phyloP scores from a whole-genome alignment of 1,284 basidiomycete genomes.

The Papiliotrema laurentii region DNA sequence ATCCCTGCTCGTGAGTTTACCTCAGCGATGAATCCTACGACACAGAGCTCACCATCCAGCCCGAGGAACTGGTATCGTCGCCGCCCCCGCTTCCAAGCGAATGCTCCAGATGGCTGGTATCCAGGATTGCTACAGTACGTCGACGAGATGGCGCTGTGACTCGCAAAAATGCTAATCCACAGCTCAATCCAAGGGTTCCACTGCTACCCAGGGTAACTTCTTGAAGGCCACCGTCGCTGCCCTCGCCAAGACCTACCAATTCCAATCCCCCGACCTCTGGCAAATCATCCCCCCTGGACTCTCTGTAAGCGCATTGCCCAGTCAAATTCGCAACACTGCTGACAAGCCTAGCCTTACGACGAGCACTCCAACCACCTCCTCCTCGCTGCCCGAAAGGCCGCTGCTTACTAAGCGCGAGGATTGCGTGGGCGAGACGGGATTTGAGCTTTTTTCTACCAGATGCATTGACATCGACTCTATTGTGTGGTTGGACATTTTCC shows the following conservation, averaged over 20 bases:
- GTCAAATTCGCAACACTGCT: not conserved
- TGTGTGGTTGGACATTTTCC: not conserved
- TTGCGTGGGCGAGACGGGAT: not conserved
- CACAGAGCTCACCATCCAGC: conserved; percentile 44
- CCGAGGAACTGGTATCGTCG: conserved; percentile 98
- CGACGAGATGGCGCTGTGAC: not conserved
- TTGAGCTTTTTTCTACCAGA: not conserved
- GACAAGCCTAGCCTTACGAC: conserved; percentile 77
- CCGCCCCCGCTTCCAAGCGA: conserved; percentile 95
- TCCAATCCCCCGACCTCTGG: conserved; percentile 98
- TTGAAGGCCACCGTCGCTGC: conserved; percentile 98
- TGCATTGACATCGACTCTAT: conserved; percentile 1
- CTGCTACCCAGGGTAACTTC: conserved; percentile 99
- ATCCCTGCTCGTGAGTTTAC: conserved; percentile 71
- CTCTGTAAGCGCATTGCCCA: not conserved
- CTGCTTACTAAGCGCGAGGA: conserved; percentile 57
- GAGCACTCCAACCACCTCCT: conserved; percentile 89
- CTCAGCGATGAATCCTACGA: too few relatives aligned
- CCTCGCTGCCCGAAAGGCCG: conserved; percentile 73
- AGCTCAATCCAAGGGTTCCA: conserved; percentile 95
- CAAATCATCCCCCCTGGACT: conserved; percentile 69
- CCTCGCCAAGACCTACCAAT: conserved; percentile 91
- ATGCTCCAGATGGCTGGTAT: conserved; percentile 97
- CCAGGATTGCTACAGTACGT: conserved; percentile 61
- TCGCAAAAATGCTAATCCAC: conserved; percentile 35